Evolutionary conservation across 148 eudicot genomes (phyloP).

Genomic region (Limonium bicolor): DNA sequence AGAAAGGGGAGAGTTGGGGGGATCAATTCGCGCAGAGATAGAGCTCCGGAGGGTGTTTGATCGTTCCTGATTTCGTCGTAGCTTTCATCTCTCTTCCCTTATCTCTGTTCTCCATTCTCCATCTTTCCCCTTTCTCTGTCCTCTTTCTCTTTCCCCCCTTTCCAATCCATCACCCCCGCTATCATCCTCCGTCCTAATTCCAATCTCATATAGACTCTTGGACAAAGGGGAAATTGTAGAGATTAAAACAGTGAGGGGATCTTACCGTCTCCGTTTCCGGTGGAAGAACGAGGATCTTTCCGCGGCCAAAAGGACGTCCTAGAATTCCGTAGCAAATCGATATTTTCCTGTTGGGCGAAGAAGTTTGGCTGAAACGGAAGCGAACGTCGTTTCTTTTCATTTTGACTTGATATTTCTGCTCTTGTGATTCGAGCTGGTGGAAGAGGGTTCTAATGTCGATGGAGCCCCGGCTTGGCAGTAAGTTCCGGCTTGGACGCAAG

Average conservation of each 20-base stretch:
- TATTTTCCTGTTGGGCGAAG: not conserved
- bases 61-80: not conserved
- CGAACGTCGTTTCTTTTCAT: not conserved
- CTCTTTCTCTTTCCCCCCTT: not conserved
- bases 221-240: not conserved
- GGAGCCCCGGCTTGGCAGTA: slow-evolving; percentile 68
- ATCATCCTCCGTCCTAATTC: not conserved
- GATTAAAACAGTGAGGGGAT: too few relatives aligned
- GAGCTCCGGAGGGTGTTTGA: not conserved
- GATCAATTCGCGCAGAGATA: too few relatives aligned
- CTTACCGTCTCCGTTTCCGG: too few relatives aligned
- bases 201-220: not conserved
- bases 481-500: slow-evolving; percentile 63
- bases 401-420: not conserved
- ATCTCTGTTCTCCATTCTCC: not conserved
- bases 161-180: not conserved
- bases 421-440: not conserved
- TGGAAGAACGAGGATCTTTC: not conserved
- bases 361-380: not conserved
- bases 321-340: not conserved
- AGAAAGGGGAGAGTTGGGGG: not conserved
- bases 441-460: slow-evolving; percentile 15
- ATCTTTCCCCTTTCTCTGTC: slow-evolving; percentile 1
- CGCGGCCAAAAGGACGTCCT: not conserved
- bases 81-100: not conserved